Percentiles rank a stretch among this genome's conserved stretches.
Evolutionary conservation across 2,329 filamentous ascomycete genomes (phyloP).

Genomic region (Paraphoma sp.): DNA sequence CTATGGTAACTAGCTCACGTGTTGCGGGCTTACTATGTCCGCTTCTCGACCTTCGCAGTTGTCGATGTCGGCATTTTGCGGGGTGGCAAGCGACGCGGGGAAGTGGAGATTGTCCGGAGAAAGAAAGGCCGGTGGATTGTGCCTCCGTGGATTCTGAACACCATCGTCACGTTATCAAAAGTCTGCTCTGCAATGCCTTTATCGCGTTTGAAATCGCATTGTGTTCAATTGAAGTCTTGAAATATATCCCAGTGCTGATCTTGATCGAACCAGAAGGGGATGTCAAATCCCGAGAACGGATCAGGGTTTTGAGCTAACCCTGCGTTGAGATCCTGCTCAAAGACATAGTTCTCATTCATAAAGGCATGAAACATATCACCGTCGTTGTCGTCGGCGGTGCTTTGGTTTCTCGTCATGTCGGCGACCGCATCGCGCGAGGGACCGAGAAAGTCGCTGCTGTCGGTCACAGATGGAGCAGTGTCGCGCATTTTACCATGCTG

Average conservation of each 20-base stretch:
- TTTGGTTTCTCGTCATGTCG: not conserved
- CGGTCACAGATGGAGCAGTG: no score
- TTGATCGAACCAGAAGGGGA: constrained; percentile 46
- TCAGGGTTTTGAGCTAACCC: constrained; percentile 22
- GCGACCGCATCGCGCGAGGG: not conserved
- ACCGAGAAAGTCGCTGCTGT: no score
- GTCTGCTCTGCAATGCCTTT: not conserved
- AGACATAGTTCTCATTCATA: constrained; percentile 4
- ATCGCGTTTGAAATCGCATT: not conserved
- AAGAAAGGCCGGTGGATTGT: not conserved
- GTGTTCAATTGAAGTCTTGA: constrained; percentile 7
- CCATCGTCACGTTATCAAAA: not conserved
- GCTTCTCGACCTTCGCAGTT: not conserved
- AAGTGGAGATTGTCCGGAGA: not conserved
- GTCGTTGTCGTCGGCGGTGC: constrained; percentile 6
- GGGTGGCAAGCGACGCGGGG: not conserved
- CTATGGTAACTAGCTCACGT: not conserved
- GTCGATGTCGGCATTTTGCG: not conserved
- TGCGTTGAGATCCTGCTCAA: not conserved
- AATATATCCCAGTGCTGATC: constrained; percentile 38
- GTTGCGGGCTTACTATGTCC: not conserved
- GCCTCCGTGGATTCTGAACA: not conserved
- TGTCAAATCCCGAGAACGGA: constrained; percentile 43
- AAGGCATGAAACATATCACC: constrained; percentile 15
- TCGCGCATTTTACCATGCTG: no score